A percentile compares a stretch with the other conserved stretches of the same genome.
These are phyloP conservation scores for Penicillium sp. DNA, from an alignment of 2,329 filamentous ascomycete genomes.

Conservation along the genomic window DNA sequence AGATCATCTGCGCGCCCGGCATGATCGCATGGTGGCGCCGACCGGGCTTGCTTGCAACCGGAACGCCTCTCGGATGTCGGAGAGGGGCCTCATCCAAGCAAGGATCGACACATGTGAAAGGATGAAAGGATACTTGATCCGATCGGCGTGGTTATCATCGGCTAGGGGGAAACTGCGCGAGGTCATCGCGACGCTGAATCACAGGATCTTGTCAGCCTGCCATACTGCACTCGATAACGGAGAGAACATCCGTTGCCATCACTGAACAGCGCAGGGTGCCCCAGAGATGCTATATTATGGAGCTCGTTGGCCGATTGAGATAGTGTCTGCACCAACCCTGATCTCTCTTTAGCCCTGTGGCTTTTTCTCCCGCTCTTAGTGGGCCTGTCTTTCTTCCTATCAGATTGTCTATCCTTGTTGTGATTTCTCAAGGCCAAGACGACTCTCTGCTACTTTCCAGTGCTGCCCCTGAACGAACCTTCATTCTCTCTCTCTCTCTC, in stretches of 20 bases:
- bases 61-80: conserved; percentile 8
- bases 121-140: conserved; percentile 1
- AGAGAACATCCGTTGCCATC: neutral
- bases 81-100: conserved; percentile 9
- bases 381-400: conserved; percentile 13
- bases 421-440: neutral
- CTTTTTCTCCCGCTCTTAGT: conserved; percentile 1
- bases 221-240: conserved; percentile 12
- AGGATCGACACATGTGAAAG: conserved; percentile 19
- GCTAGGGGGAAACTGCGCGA: conserved; percentile 3
- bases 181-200: conserved; percentile 26
- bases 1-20: conserved; percentile 30
- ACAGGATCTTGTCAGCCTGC: conserved; percentile 33
- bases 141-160: conserved; percentile 11
- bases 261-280: neutral
- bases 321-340: conserved; percentile 4
- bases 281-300: conserved; percentile 24
- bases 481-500: too few species aligned
- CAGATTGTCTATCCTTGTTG: conserved; percentile 1
- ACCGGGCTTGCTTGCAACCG: neutral
- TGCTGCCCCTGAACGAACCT: neutral
- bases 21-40: conserved; percentile 28
- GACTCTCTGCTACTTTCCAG: neutral
- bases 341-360: conserved; percentile 10
- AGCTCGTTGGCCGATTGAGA: conserved; percentile 7